These are phyloP conservation scores for Boletellus ananas DNA, from an alignment of 768 basidiomycete genomes.

Conservation along the genomic window DNA sequence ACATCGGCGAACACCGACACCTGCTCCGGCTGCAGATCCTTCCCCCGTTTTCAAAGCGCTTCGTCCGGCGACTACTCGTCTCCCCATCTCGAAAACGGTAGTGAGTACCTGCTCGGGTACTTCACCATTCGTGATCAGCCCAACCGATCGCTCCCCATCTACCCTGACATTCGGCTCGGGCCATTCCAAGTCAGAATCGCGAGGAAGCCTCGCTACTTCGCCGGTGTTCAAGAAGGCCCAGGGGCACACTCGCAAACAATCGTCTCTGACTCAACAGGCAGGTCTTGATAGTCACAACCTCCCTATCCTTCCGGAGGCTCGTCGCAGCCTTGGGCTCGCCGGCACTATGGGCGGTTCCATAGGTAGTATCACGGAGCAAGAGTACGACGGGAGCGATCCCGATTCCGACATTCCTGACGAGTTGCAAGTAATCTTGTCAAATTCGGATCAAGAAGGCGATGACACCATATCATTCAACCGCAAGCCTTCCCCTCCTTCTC, in stretches of 20 bases:
- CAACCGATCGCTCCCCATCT: slow-evolving; percentile 27
- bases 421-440: slow-evolving; percentile 56
- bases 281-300: slow-evolving; percentile 22
- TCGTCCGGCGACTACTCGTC: slow-evolving; percentile 41
- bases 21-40: slow-evolving; percentile 56
- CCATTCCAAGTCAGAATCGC: slow-evolving; percentile 30
- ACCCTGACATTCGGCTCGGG: slow-evolving; percentile 36
- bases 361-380: slow-evolving; percentile 42
- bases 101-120: slow-evolving; percentile 23
- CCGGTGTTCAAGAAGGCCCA: slow-evolving; percentile 36
- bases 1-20: slow-evolving; percentile 55
- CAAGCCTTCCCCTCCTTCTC: slow-evolving; percentile 28
- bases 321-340: slow-evolving; percentile 56
- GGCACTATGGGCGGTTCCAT: slow-evolving; percentile 68
- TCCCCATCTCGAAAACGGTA: slow-evolving; percentile 16
- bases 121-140: slow-evolving; percentile 23
- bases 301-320: slow-evolving; percentile 47
- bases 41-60: slow-evolving; percentile 58
- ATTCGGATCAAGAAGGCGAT: slow-evolving; percentile 37
- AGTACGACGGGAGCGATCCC: slow-evolving; percentile 54
- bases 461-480: slow-evolving; percentile 38
- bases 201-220: slow-evolving; percentile 19
- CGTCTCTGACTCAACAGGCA: slow-evolving; percentile 19
- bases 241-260: slow-evolving; percentile 21
- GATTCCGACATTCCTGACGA: slow-evolving; percentile 84